Evolutionary conservation across 805 yeast genomes (phyloP), one percentile per base, ranked within the genome.

Genomic region (Kodamaea restingae): DNA sequence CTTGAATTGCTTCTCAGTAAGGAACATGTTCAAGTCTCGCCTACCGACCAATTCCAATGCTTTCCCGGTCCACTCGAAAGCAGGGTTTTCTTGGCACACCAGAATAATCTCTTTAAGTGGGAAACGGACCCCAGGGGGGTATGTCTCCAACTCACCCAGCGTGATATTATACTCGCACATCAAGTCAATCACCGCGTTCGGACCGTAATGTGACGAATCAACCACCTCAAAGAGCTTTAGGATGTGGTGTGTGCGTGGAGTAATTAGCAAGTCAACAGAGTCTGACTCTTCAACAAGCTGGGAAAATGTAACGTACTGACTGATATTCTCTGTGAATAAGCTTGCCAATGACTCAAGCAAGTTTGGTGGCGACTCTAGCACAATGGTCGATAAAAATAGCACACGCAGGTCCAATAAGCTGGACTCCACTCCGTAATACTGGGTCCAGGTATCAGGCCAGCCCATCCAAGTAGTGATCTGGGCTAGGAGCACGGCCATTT

Each of bases 401-500:
- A 68, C 58, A 7, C 21, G 21, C 12, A 49, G 47, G 46, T 76
- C 81, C 5, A 78, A 49, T 2, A 31, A 22, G 1, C 35, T 38
- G 1, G 36, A 38, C 5, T 66, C 64, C 2, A 61, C 48, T 47
- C 58, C 61, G 54, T 88, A 87, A 48, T 78, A 80, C 1, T 58
- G 49, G 15, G 61, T 54, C 96, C 95, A 85, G 0, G 50, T 42
- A 1, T 69, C 77, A 8, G 81, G 75, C 95, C 95, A 85, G 4
- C 84, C 80, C 77, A 82, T 75, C 80, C 86, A 77, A 9, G 66
- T 48, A 0, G 82, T 71, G 10, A 85, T 54, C 47, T 81, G 83
- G 0, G 80, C 65, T n/a, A 88, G 56, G 15, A 88, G 56, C 1
- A 61, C 18, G 0, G 83, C 78, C 20, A 90, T 49, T 22, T 60